Evolutionary conservation across 1,284 basidiomycete genomes (phyloP).

Genomic region (Ceratobasidium sp.): DNA sequence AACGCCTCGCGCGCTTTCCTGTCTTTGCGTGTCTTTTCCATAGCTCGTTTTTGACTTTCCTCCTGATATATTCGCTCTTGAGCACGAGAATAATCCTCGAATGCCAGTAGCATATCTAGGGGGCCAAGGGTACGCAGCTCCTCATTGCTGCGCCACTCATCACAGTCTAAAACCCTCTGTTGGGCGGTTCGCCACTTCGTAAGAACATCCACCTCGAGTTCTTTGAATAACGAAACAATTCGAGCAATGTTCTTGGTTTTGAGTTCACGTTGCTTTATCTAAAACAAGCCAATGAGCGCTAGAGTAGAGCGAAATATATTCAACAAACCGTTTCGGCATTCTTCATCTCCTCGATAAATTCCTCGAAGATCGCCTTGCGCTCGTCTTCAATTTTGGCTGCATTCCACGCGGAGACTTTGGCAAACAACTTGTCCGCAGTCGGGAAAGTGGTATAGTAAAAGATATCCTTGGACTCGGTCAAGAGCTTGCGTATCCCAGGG

Average conservation of each 20-base stretch:
- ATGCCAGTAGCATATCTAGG: slow-evolving; percentile 87
- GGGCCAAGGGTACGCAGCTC: slow-evolving; percentile 83
- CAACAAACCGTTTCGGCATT: slow-evolving; percentile 78
- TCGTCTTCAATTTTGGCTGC: slow-evolving; percentile 84
- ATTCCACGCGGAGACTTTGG: slow-evolving; percentile 86
- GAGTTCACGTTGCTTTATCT: slow-evolving; percentile 79
- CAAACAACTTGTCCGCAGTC: slow-evolving; percentile 83
- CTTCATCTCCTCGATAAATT: slow-evolving; percentile 84
- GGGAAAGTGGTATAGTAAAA: slow-evolving; percentile 88
- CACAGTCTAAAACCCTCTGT: slow-evolving; percentile 73
- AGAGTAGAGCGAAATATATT: neutral
- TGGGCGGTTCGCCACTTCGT: slow-evolving; percentile 89
- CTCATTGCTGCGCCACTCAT: slow-evolving; percentile 75
- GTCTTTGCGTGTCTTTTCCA: slow-evolving; percentile 83
- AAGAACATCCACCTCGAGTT: slow-evolving; percentile 83
- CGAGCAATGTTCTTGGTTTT: slow-evolving; percentile 78
- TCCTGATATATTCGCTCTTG: slow-evolving; percentile 89
- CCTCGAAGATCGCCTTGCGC: slow-evolving; percentile 84
- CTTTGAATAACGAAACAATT: slow-evolving; percentile 79
- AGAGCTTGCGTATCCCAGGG: slow-evolving; percentile 82
- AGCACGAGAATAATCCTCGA: slow-evolving; percentile 88
- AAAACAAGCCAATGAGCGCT: slow-evolving; percentile 30
- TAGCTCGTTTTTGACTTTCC: slow-evolving; percentile 74
- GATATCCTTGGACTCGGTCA: slow-evolving; percentile 82
- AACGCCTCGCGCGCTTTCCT: slow-evolving; percentile 89